Conservation (phyloP, 73 alveolate species). For the Paraurostyla sp. region DNA sequence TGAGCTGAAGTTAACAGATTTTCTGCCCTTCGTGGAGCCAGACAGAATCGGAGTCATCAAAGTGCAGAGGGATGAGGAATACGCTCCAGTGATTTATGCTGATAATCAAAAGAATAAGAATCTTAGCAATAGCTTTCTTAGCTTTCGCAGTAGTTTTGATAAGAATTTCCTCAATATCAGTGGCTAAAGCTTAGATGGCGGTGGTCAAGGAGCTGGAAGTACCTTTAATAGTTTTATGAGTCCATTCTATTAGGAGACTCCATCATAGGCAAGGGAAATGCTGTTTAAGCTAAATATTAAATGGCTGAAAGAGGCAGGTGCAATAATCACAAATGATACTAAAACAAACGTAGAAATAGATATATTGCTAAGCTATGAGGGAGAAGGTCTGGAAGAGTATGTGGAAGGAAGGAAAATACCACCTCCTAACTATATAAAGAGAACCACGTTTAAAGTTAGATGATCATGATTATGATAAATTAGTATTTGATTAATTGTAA, state of each 20-base stretch:
- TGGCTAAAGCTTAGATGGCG: too few species aligned
- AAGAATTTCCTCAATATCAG: too few species aligned
- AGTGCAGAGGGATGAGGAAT: slow-evolving; percentile 83
- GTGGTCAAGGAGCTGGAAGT: too few species aligned
- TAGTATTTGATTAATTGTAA: too few species aligned
- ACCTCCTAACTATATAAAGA: slow-evolving; percentile 25
- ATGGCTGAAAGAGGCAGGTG: slow-evolving; percentile 80
- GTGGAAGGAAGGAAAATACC: slow-evolving; percentile 44
- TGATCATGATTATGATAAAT: too few species aligned
- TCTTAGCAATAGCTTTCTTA: too few species aligned
- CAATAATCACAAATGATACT: background rate
- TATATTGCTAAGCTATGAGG: slow-evolving; percentile 45
- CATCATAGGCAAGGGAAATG: slow-evolving; percentile 76
- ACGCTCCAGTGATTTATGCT: slow-evolving; percentile 91
- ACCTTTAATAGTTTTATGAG: too few species aligned
- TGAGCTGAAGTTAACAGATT: slow-evolving; percentile 77
- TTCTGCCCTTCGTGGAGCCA: slow-evolving; percentile 71
- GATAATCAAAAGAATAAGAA: slow-evolving; percentile 57
- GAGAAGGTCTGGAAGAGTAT: slow-evolving; percentile 56
- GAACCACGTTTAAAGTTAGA: background rate
- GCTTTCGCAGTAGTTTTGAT: too few species aligned
- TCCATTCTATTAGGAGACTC: slow-evolving; percentile 71
- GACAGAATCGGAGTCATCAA: slow-evolving; percentile 71
- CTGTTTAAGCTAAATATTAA: slow-evolving; percentile 58
- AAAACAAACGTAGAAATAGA: slow-evolving; percentile 60